phyloP scores from a whole-genome alignment of 208 protist genomes.

The Trichomonas gallinae region DNA sequence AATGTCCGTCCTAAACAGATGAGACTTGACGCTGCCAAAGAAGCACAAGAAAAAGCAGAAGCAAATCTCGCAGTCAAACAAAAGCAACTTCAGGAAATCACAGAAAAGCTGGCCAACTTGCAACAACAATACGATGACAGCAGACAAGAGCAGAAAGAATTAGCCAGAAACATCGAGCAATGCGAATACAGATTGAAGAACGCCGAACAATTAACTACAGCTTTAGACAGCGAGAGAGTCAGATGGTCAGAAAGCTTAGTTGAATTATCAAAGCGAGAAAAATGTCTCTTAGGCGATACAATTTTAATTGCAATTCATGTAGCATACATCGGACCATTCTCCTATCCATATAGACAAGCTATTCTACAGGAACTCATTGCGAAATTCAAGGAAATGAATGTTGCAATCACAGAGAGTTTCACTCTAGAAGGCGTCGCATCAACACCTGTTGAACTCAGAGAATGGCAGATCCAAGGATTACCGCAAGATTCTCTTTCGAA shows the following conservation, averaged over 20 bases:
- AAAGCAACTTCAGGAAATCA: constrained; percentile 61
- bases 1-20: constrained; percentile 88
- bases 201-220: constrained; percentile 71
- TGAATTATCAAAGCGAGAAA: constrained; percentile 34
- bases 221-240: constrained; percentile 81
- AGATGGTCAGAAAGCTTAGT: constrained; percentile 60
- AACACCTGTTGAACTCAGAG: constrained; percentile 59
- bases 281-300: constrained; percentile 74
- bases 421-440: constrained; percentile 73
- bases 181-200: constrained; percentile 45
- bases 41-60: constrained; percentile 45
- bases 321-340: constrained; percentile 91
- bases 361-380: constrained; percentile 71
- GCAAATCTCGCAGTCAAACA: constrained; percentile 34
- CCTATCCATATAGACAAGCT: constrained; percentile 70
- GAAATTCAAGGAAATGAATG: constrained; percentile 57
- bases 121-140: constrained; percentile 76
- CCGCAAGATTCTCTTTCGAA: constrained; percentile 82
- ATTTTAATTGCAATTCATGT: constrained; percentile 84
- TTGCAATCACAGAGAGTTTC: constrained; percentile 73
- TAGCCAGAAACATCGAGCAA: constrained; percentile 29
- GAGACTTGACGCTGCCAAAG: constrained; percentile 66
- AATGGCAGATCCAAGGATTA: constrained; percentile 89
- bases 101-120: constrained; percentile 69
- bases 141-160: constrained; percentile 59